Base-by-base conservation (phyloP, 768 basidiomycete species). In the Calvatia gigantea region DNA sequence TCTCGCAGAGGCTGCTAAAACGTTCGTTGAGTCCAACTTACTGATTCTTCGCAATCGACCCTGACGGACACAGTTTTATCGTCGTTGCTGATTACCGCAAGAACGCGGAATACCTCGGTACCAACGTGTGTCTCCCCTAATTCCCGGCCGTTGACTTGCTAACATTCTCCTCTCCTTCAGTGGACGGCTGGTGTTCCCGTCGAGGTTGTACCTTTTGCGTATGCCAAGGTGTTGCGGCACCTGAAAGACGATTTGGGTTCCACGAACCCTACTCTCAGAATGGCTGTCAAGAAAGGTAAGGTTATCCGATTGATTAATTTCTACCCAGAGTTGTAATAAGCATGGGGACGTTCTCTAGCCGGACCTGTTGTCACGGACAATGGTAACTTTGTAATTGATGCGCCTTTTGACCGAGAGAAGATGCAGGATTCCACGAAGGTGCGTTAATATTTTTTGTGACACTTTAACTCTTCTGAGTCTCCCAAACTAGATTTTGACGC, bases 361-460 rank as follows among this genome's bases (percentile, higher is more conserved):
- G 96, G 97, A 7, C 97, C 96, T 9, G 91, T 99, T 38, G 96
- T 99, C 15, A 82, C 91, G 3, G 97, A 99, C 69, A 99, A 99
- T 62, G 92, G 93, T 19, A 98, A 97, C 73, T 98, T 99, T 69
- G 80, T 98, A 61, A 96, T 99, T 61, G 97, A 99, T 65, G 97
- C 97, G 14, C 92, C 94, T 1, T 98, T 98, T 72, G 74, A 81
- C 12, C 77, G 74, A 54, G 81, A 85, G 33, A 66, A 77, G 63
- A 86, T 96, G 80, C 66, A 72, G 60, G 75, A 90, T 31, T 91
- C 94, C 1, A 74, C 73, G 39, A 72, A 72, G 57, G 89, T 93
- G 33, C 57, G 71, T 64, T 21, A 38, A 33, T 14, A 43, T 46
- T 27, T 7, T 45, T 35, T 25, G 11, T 5, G 4, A 29, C 39